Conservation (phyloP, 1,284 basidiomycete species). For the Takashimella koratensis region DNA sequence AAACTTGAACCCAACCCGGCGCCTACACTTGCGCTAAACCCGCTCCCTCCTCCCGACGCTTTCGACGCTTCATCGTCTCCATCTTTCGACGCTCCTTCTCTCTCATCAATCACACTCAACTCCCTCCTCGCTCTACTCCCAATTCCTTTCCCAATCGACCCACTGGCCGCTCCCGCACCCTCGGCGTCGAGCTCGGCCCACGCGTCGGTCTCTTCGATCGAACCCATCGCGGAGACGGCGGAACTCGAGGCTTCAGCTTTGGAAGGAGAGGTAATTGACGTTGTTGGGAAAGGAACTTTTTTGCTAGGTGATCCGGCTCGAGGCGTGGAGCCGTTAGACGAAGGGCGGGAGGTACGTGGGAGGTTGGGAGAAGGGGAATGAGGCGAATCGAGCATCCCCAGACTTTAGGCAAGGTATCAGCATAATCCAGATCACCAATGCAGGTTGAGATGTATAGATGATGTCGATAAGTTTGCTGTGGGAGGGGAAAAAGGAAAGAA, state of each 20-base stretch:
- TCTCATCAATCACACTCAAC: constrained; percentile 46
- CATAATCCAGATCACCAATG: too few species aligned
- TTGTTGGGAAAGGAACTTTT: constrained; percentile 20
- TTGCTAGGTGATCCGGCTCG: constrained; percentile 11
- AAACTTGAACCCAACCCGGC: neutral
- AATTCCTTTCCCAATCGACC: constrained; percentile 9
- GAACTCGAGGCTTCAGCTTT: constrained; percentile 23
- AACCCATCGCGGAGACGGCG: constrained; percentile 23
- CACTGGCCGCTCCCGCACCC: constrained; percentile 13
- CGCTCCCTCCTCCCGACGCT: neutral
- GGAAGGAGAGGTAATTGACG: constrained; percentile 17
- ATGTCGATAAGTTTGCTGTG: too few species aligned
- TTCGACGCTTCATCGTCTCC: neutral
- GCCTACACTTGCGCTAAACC: neutral
- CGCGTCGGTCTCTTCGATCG: constrained; percentile 25
- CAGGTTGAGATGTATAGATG: too few species aligned
- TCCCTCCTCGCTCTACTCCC: constrained; percentile 32
- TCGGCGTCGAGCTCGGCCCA: constrained; percentile 21
- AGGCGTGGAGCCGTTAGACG: constrained; percentile 19
- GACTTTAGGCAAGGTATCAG: constrained; percentile 17
- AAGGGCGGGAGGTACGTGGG: constrained; percentile 17
- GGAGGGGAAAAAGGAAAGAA: too few species aligned
- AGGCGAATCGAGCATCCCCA: constrained; percentile 34
- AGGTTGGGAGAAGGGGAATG: constrained; percentile 36
- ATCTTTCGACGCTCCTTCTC: constrained; percentile 9